Percentiles rank a stretch among this genome's conserved stretches.
phyloP scores from a whole-genome alignment of 2,329 filamentous ascomycete genomes.

The Sclerotinia trifoliorum region DNA sequence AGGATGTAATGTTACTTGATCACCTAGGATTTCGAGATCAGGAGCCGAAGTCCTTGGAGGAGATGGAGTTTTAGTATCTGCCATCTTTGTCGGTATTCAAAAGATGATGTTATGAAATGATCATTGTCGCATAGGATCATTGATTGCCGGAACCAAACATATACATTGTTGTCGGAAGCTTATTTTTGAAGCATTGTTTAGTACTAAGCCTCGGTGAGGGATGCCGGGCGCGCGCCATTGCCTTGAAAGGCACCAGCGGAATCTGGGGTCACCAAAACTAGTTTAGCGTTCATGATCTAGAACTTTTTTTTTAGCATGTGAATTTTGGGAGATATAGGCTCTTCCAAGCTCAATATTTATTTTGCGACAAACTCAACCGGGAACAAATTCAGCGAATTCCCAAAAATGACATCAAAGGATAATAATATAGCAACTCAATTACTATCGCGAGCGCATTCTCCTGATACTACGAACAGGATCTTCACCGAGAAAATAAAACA shows the following conservation, averaged over 20 bases:
- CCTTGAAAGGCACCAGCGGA: not conserved
- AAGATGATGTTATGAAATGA: not conserved
- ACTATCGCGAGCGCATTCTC: slow-evolving; percentile 75
- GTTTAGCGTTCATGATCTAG: slow-evolving; percentile 3
- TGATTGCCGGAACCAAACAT: not conserved
- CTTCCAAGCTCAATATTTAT: not conserved
- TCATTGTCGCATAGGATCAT: slow-evolving; percentile 8
- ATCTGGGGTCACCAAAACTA: slow-evolving; percentile 18
- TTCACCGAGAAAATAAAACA: slow-evolving; percentile 81
- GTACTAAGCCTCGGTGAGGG: slow-evolving; percentile 16
- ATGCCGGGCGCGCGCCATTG: not conserved
- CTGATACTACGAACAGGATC: slow-evolving; percentile 67
- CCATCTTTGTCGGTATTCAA: slow-evolving; percentile 37
- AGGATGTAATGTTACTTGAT: slow-evolving; percentile 72
- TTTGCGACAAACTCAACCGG: not conserved
- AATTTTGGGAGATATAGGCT: not conserved
- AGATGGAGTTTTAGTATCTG: slow-evolving; percentile 32
- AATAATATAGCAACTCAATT: slow-evolving; percentile 46
- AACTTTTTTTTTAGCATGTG: slow-evolving; percentile 18
- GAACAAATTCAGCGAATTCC: not conserved
- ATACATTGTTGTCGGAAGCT: not conserved
- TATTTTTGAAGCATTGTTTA: slow-evolving; percentile 1
- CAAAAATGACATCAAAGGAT: slow-evolving; percentile 29
- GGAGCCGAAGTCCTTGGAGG: slow-evolving; percentile 55
- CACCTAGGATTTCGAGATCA: slow-evolving; percentile 74